A percentile compares a stretch with the other conserved stretches of the same genome.
These are phyloP conservation scores for Neoboletus subvelutipes DNA, from an alignment of 768 basidiomycete genomes.

Conservation along the genomic window DNA sequence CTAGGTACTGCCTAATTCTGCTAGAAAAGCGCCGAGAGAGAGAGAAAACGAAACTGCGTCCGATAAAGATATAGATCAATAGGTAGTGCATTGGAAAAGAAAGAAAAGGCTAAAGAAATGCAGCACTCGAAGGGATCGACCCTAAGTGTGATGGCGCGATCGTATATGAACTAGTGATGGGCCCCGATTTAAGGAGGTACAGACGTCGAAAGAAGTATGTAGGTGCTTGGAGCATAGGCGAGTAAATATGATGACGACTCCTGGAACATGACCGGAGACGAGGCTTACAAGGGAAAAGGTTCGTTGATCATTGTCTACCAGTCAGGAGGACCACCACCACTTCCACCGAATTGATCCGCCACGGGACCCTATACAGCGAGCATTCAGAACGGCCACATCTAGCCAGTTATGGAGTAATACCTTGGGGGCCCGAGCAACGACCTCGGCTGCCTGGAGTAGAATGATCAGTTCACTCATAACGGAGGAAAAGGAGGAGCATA, in stretches of 20 bases:
- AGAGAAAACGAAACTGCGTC: too few relatives aligned
- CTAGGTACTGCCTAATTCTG: too few relatives aligned
- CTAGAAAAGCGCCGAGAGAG: too few relatives aligned
- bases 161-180: constrained; percentile 7
- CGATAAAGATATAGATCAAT: too few relatives aligned
- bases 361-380: constrained; percentile 8
- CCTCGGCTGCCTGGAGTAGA: constrained; percentile 12
- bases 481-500: background rate
- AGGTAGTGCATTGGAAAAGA: too few relatives aligned
- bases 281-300: too few relatives aligned
- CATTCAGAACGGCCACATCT: background rate
- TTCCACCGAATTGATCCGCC: constrained; percentile 5
- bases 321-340: constrained; percentile 17
- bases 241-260: too few relatives aligned
- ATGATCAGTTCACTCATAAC: background rate
- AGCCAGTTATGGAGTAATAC: constrained; percentile 6
- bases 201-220: background rate
- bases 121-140: constrained; percentile 4
- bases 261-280: too few relatives aligned
- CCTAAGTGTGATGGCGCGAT: constrained; percentile 1
- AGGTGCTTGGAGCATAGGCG: constrained; percentile 13
- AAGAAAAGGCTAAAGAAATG: background rate
- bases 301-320: constrained; percentile 16
- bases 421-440: background rate
- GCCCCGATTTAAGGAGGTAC: constrained; percentile 2